phyloP scores from a whole-genome alignment of 768 basidiomycete species.

The Termitomyces sp. region DNA sequence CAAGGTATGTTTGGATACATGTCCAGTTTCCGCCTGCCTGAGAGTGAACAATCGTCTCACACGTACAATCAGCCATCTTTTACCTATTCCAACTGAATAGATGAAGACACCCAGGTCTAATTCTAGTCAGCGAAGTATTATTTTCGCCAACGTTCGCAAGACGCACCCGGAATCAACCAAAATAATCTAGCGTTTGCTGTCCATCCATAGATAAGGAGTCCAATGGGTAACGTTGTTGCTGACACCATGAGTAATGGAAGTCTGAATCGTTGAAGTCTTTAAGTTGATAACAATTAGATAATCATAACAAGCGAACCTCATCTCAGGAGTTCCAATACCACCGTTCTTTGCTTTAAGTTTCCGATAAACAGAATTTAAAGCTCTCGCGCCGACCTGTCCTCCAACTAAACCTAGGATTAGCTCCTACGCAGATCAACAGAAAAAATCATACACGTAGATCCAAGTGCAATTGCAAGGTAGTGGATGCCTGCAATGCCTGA shows the following conservation, averaged over 20 bases:
- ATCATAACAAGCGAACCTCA: constrained; percentile 25
- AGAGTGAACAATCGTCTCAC: neutral
- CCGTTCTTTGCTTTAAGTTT: constrained; percentile 39
- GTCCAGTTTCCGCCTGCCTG: constrained; percentile 28
- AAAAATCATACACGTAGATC: constrained; percentile 35
- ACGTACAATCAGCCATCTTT: constrained; percentile 5
- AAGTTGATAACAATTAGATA: neutral
- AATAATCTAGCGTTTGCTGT: constrained; percentile 39
- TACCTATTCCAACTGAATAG: constrained; percentile 42
- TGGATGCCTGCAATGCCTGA: constrained; percentile 54
- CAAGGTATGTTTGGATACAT: constrained; percentile 53
- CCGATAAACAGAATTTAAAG: constrained; percentile 42
- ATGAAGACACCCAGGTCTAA: constrained; percentile 37
- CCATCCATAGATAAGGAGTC: constrained; percentile 62
- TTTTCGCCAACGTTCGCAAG: neutral
- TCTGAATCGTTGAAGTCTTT: constrained; percentile 6
- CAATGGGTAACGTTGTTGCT: constrained; percentile 49
- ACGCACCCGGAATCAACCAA: constrained; percentile 56
- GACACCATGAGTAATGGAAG: constrained; percentile 39
- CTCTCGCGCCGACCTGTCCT: constrained; percentile 34
- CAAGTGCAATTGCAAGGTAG: constrained; percentile 56
- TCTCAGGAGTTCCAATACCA: constrained; percentile 50
- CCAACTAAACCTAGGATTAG: constrained; percentile 18
- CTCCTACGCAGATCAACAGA: constrained; percentile 7
- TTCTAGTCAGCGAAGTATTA: neutral